These are phyloP conservation scores for Zoysia japonica DNA, from an alignment of 176 grass and related monocot species.

Conservation along the genomic window DNA sequence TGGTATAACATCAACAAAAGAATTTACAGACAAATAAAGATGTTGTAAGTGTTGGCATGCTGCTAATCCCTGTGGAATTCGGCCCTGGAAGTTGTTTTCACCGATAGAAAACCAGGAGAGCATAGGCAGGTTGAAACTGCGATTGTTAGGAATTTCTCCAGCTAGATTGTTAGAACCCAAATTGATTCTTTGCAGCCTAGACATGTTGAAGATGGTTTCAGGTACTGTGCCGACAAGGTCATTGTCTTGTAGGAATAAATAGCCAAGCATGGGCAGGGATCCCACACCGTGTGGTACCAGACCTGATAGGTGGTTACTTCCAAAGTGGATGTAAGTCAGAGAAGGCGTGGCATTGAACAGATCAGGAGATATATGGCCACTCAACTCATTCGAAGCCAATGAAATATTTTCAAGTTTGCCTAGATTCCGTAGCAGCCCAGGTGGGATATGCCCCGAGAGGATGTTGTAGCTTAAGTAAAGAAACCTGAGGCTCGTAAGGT, in stretches of 20 bases:
- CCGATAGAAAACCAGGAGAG: background rate
- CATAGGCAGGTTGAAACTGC: slow-evolving; percentile 11
- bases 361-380: background rate
- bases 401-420: background rate
- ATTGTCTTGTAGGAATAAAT: background rate
- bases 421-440: background rate
- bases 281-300: background rate
- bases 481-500: slow-evolving; percentile 1
- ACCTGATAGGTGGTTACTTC: slow-evolving; percentile 1
- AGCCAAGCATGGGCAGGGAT: background rate
- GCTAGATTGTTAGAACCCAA: background rate
- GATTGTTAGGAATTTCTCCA: background rate
- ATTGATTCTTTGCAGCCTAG: background rate
- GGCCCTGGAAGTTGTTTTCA: background rate
- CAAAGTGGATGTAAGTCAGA: background rate
- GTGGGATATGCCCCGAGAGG: background rate
- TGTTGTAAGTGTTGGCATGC: background rate
- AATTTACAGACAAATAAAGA: background rate
- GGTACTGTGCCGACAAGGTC: background rate
- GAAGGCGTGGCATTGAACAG: slow-evolving; percentile 14
- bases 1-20: slow-evolving; percentile 12
- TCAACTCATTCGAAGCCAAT: background rate
- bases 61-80: slow-evolving; percentile 2
- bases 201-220: background rate
- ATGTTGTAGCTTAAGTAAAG: background rate